Evolutionary conservation across 2,329 filamentous ascomycete genomes (phyloP).

Genomic region (Aspergillus floridensis): DNA sequence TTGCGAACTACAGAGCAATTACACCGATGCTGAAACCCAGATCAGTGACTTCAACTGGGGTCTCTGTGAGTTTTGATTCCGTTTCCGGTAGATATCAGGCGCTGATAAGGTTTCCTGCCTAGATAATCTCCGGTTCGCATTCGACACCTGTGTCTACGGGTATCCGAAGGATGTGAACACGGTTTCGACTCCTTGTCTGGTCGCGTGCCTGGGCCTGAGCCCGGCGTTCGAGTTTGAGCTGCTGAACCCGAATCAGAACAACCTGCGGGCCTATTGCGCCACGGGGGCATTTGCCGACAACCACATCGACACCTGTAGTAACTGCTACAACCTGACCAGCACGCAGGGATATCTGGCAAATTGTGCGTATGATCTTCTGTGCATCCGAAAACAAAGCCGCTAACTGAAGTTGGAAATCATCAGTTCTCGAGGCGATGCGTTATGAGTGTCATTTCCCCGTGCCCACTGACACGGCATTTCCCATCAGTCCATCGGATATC

Average conservation of each 20-base stretch:
- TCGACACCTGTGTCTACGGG: conserved; percentile 45
- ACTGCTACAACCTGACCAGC: conserved; percentile 44
- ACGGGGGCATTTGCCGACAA: conserved; percentile 40
- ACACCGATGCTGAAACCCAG: conserved; percentile 30
- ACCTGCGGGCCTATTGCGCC: conserved; percentile 40
- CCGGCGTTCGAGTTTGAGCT: conserved; percentile 34
- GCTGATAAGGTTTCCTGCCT: neutral
- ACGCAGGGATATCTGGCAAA: conserved; percentile 44
- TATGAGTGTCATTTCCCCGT: conserved; percentile 46
- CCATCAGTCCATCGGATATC: conserved; percentile 40
- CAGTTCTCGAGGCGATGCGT: conserved; percentile 47
- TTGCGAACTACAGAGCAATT: conserved; percentile 43
- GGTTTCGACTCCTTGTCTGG: conserved; percentile 46
- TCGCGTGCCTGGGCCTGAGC: conserved; percentile 39
- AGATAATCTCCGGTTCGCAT: conserved; percentile 48
- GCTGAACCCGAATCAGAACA: conserved; percentile 25
- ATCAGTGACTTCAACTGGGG: conserved; percentile 48
- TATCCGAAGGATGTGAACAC: conserved; percentile 36
- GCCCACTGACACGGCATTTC: conserved; percentile 35
- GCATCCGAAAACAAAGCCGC: neutral
- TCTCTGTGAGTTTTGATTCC: conserved; percentile 39
- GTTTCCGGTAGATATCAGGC: neutral
- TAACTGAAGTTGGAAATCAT: neutral
- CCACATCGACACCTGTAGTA: conserved; percentile 41
- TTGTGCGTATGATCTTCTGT: conserved; percentile 33